Percentiles rank a stretch among this genome's conserved stretches.
phyloP scores from a whole-genome alignment of 768 basidiomycete genomes.

The Neoboletus magnificus region DNA sequence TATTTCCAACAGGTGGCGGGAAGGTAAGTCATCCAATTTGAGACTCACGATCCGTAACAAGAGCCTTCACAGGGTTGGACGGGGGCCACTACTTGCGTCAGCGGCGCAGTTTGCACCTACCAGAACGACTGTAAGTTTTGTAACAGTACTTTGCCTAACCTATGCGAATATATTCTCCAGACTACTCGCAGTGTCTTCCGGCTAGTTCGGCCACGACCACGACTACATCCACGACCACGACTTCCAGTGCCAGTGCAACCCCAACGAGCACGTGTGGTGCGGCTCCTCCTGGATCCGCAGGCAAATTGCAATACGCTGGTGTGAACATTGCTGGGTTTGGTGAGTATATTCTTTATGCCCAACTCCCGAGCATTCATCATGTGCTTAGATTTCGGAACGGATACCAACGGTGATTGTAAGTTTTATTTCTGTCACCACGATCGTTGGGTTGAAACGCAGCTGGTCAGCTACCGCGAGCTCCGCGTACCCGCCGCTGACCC shows the following conservation, averaged over 20 bases:
- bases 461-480: constrained; percentile 3
- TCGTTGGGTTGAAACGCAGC: background rate
- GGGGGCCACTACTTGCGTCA: constrained; percentile 5
- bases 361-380: background rate
- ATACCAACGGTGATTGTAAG: constrained; percentile 7
- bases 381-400: constrained; percentile 9
- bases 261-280: background rate
- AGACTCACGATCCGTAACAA: background rate
- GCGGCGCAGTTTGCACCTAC: constrained; percentile 8
- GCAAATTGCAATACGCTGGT: constrained; percentile 7
- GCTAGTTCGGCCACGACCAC: background rate
- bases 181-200: constrained; percentile 11
- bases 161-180: background rate
- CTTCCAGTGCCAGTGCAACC: background rate
- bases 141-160: background rate
- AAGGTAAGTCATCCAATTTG: background rate
- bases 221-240: background rate
- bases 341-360: background rate
- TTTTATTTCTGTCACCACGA: background rate
- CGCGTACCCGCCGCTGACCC: constrained; percentile 5
- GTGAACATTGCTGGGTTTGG: constrained; percentile 15
- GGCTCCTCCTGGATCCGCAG: constrained; percentile 3
- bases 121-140: constrained; percentile 1
- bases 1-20: constrained; percentile 6
- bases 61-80: constrained; percentile 1